Percentiles rank a stretch among this genome's conserved stretches.
Conservation (phyloP, 805 yeast genomes). For the Kuraishia floccosa region DNA sequence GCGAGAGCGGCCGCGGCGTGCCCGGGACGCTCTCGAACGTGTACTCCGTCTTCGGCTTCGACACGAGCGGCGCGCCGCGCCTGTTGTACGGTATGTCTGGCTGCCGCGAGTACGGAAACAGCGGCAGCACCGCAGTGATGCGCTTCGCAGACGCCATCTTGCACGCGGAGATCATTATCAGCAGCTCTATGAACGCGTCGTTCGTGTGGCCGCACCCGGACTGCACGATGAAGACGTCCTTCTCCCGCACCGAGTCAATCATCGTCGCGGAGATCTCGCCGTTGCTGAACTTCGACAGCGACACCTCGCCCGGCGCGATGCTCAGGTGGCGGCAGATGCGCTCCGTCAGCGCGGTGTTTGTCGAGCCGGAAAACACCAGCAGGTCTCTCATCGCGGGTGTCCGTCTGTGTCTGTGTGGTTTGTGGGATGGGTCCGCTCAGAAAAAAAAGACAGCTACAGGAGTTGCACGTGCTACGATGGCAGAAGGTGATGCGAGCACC, state of each 20-base stretch:
- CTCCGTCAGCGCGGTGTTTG: constrained; percentile 71
- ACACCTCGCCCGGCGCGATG: constrained; percentile 59
- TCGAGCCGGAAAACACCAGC: constrained; percentile 81
- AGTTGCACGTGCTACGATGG: too few relatives aligned
- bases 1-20: constrained; percentile 29
- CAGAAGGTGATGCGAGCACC: too few relatives aligned
- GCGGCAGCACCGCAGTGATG: constrained; percentile 85
- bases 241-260: constrained; percentile 85
- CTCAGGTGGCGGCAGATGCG: constrained; percentile 70
- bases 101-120: constrained; percentile 93
- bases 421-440: not conserved
- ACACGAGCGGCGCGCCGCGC: constrained; percentile 58
- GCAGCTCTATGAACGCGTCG: constrained; percentile 72
- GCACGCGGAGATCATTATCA: constrained; percentile 84
- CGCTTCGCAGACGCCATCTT: constrained; percentile 83
- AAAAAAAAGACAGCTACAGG: not conserved
- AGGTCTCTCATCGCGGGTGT: constrained; percentile 56
- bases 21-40: constrained; percentile 34
- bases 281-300: constrained; percentile 61
- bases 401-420: not conserved
- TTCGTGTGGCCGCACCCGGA: constrained; percentile 83
- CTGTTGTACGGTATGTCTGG: constrained; percentile 83
- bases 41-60: constrained; percentile 17
- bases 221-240: constrained; percentile 88
- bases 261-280: constrained; percentile 91